Conservation (phyloP, 2,329 filamentous ascomycete species). For the Xylaria sp. region DNA sequence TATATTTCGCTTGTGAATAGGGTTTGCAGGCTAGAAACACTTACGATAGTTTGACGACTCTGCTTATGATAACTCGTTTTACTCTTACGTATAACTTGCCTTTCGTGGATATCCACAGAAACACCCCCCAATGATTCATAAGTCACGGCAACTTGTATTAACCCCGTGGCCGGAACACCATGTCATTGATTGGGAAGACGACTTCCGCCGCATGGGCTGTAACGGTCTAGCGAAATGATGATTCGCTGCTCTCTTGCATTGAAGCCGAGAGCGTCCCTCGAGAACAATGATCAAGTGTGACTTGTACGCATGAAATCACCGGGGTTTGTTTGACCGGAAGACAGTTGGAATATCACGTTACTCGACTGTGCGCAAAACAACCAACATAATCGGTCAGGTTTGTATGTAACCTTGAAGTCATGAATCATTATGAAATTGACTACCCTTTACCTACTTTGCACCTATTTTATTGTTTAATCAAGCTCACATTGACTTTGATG, state of each 20-base stretch:
- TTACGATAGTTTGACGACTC: background rate
- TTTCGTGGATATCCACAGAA: background rate
- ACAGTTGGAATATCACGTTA: slow-evolving; percentile 1
- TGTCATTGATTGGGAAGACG: background rate
- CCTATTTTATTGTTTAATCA: too few relatives aligned
- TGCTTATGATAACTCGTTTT: background rate
- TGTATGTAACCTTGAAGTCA: too few relatives aligned
- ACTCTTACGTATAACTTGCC: too few relatives aligned
- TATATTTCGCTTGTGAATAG: too few relatives aligned
- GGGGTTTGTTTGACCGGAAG: background rate
- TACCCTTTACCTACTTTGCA: too few relatives aligned
- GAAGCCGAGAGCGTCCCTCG: background rate
- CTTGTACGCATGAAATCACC: slow-evolving; percentile 12
- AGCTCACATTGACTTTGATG: too few relatives aligned
- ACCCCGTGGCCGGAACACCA: background rate
- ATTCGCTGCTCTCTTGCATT: background rate
- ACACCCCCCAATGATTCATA: background rate
- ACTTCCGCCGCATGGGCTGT: background rate
- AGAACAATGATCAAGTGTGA: background rate
- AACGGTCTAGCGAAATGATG: background rate
- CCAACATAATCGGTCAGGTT: background rate
- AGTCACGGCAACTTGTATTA: background rate
- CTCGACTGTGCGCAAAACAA: background rate
- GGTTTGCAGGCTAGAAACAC: too few relatives aligned
- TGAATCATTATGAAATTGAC: too few relatives aligned